These are phyloP conservation scores for Talaromyces thailandensis DNA, from an alignment of 495 filamentous ascomycete species.

Conservation along the genomic window DNA sequence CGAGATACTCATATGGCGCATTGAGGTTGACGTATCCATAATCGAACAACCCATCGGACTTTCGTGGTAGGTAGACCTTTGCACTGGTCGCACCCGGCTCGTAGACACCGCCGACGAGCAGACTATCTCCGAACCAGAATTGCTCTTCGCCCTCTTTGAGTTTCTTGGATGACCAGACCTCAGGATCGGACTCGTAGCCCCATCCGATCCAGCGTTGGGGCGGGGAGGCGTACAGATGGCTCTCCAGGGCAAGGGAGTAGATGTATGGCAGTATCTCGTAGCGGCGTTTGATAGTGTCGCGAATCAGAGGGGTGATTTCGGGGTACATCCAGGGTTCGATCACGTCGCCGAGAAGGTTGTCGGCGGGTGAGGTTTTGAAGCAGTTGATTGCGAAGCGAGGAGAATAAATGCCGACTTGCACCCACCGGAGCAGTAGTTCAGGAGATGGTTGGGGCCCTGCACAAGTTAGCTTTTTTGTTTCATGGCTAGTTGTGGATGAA, in stretches of 20 bases:
- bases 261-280: conserved; percentile 64
- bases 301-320: conserved; percentile 48
- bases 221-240: conserved; percentile 46
- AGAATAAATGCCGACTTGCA: conserved; percentile 60
- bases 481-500: neutral
- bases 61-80: conserved; percentile 51
- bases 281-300: conserved; percentile 53
- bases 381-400: conserved; percentile 66
- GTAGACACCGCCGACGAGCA: conserved; percentile 59
- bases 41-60: conserved; percentile 23
- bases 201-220: conserved; percentile 61
- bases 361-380: conserved; percentile 56
- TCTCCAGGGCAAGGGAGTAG: conserved; percentile 52
- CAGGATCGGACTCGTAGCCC: conserved; percentile 55
- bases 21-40: conserved; percentile 55
- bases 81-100: conserved; percentile 42
- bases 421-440: conserved; percentile 61
- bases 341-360: conserved; percentile 55
- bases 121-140: conserved; percentile 61
- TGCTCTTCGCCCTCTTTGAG: conserved; percentile 52
- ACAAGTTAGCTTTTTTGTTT: neutral
- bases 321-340: conserved; percentile 71
- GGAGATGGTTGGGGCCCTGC: conserved; percentile 54
- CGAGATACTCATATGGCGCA: conserved; percentile 47
- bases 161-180: conserved; percentile 48